phyloP scores from a whole-genome alignment of 2,329 filamentous ascomycete species.

The Rosellinia necatrix region DNA sequence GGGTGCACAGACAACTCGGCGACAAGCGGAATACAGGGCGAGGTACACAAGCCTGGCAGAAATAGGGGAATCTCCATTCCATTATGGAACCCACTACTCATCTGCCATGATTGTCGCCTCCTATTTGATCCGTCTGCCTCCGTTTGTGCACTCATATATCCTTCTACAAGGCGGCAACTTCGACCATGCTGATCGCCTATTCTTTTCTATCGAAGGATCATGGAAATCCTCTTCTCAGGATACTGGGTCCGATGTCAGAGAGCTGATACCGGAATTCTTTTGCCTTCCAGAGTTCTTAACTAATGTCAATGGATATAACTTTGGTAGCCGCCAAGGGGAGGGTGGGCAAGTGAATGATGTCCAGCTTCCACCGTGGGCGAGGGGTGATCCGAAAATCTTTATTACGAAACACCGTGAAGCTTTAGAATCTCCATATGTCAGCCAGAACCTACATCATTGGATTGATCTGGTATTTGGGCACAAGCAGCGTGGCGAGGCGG shows the following conservation, averaged over 20 bases:
- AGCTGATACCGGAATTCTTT: conserved; percentile 96
- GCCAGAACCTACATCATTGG: conserved; percentile 87
- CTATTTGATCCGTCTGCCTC: conserved; percentile 91
- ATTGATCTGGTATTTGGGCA: conserved; percentile 94
- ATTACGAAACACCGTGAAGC: conserved; percentile 96
- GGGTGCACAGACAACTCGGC: conserved; percentile 80
- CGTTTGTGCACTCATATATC: conserved; percentile 94
- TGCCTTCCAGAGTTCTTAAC: conserved; percentile 92
- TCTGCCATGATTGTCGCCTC: conserved; percentile 99
- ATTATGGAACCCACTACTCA: conserved; percentile 98
- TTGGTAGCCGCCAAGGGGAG: conserved; percentile 82
- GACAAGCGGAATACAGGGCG: conserved; percentile 80
- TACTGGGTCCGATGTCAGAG: conserved; percentile 92
- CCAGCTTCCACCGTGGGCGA: conserved; percentile 91
- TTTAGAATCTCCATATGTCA: conserved; percentile 90
- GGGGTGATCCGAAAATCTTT: conserved; percentile 93
- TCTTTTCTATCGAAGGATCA: conserved; percentile 88
- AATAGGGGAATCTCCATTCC: conserved; percentile 91
- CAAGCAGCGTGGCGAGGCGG: conserved; percentile 92
- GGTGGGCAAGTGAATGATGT: conserved; percentile 83
- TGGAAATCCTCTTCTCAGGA: conserved; percentile 89
- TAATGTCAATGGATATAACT: conserved; percentile 95
- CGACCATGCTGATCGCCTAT: conserved; percentile 92
- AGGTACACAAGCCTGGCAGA: conserved; percentile 87
- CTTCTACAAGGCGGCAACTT: conserved; percentile 94